A percentile compares a stretch with the other conserved stretches of the same genome.
Evolutionary conservation across 805 yeast genomes (phyloP).

Genomic region (Candida manassasensis): DNA sequence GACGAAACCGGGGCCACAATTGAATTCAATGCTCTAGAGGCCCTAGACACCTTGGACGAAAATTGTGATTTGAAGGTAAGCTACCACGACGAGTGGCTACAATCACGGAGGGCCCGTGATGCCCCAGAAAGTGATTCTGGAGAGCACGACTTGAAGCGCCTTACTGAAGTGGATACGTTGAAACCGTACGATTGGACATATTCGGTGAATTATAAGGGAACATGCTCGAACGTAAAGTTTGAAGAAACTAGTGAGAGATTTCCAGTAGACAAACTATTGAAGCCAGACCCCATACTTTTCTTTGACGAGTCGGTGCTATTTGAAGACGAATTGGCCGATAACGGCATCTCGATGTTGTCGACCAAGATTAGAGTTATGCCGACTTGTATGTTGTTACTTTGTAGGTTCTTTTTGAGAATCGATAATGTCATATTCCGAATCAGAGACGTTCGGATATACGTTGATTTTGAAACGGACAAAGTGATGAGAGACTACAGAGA

Average conservation of each 20-base stretch:
- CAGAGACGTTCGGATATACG: conserved; percentile 76
- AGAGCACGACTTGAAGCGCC: conserved; percentile 19
- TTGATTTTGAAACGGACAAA: conserved; percentile 63
- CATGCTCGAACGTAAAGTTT: conserved; percentile 24
- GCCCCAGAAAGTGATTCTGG: conserved; percentile 16
- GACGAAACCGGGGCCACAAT: conserved; percentile 41
- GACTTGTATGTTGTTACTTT: conserved; percentile 64
- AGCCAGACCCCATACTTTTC: conserved; percentile 81
- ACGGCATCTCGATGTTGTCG: conserved; percentile 77
- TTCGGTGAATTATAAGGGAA: conserved; percentile 73
- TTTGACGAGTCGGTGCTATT: conserved; percentile 84
- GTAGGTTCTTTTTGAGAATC: conserved; percentile 78
- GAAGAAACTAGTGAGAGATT: conserved; percentile 30
- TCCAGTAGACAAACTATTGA: conserved; percentile 65
- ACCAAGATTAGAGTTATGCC: conserved; percentile 89
- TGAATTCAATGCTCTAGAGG: conserved; percentile 73
- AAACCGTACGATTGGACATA: conserved; percentile 98
- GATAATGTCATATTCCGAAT: conserved; percentile 85
- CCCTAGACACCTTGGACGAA: conserved; percentile 40
- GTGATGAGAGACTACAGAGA: conserved; percentile 75
- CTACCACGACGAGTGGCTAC: conserved; percentile 79
- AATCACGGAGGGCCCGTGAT: conserved; percentile 27
- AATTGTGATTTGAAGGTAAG: conserved; percentile 54
- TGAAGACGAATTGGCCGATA: conserved; percentile 96
- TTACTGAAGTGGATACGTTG: conserved; percentile 42